Base-by-base conservation (phyloP, 768 basidiomycete genomes). In the Phaffia australis region DNA sequence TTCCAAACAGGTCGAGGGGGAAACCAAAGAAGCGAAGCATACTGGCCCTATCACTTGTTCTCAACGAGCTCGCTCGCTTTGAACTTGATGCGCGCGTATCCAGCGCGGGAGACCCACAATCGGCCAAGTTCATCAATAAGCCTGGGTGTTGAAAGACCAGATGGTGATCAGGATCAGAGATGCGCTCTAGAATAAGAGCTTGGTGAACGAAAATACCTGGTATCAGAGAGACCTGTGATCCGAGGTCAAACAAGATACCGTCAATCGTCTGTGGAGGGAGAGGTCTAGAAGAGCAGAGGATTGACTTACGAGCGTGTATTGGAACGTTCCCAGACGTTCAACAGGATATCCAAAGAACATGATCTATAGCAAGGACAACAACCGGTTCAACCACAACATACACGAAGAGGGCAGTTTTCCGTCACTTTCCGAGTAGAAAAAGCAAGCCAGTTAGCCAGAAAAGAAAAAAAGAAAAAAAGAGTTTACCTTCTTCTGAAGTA, bases 311-410 rank as follows among this genome's bases (percentile, higher is more conserved):
- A 98, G 81, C 0, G 92, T 94, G 75, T 99, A 99, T 75, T 99
- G 95, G 74, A 90, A 97, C 29, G 92, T 97, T 78, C 94, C 97
- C 23, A 99, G 78, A 56, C 85, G 85, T 76, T 99, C 95, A 1
- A 98, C 94, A 0, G 94, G 94, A 73, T 94, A 89, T 7, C 93
- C 93, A 72, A 83, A 95, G 76, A 99, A 93, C 85, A 98, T 87
- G 66, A 98, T 87, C 91, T 94, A 56, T 9, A 9, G 27, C 19
- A 18, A 29, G 27, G 11, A 42, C 35, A 11, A 5, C 35, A 42
- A 42, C 11, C 35, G 4, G 4, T 42, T 42, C 35, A 42, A 11
- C 35, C 11, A 11, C 35, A 42, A 11, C 4, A 42, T 42, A 42
- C 4, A 42, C 4, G 11, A 11, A 42, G 11, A 11, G 11, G 4